phyloP scores from a whole-genome alignment of 2,329 filamentous ascomycete genomes.

The Fusarium nanum region DNA sequence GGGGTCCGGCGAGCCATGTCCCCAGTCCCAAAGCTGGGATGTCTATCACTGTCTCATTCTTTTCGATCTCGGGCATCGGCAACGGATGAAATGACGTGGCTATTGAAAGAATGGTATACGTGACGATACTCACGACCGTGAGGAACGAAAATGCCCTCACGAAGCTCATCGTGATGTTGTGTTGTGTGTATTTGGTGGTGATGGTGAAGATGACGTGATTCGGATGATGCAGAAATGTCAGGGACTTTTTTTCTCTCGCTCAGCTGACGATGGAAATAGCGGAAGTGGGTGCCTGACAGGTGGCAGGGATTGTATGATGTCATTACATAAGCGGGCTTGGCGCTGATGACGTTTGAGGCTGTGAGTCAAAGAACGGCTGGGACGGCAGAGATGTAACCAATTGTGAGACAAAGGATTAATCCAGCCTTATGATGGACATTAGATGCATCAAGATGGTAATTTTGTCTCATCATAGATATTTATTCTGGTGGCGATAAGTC shows the following conservation, averaged over 20 bases:
- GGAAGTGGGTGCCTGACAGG: slow-evolving; percentile 19
- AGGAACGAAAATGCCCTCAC: slow-evolving; percentile 28
- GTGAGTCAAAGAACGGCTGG: too few species aligned
- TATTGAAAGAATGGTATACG: slow-evolving; percentile 20
- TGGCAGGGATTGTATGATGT: slow-evolving; percentile 27
- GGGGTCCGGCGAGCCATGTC: slow-evolving; percentile 49
- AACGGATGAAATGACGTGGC: slow-evolving; percentile 14
- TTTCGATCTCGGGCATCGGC: not conserved
- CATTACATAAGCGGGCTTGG: slow-evolving; percentile 29
- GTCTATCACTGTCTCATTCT: slow-evolving; percentile 4
- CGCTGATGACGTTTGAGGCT: slow-evolving; percentile 4
- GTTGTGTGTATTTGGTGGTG: not conserved
- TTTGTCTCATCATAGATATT: too few species aligned
- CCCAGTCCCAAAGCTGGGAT: slow-evolving; percentile 51
- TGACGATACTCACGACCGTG: slow-evolving; percentile 17
- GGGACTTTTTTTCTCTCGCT: slow-evolving; percentile 4
- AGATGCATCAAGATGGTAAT: not conserved
- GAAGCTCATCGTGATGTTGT: slow-evolving; percentile 9
- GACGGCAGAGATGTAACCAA: not conserved
- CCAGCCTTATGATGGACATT: not conserved
- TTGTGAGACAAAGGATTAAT: not conserved
- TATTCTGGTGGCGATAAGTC: not conserved
- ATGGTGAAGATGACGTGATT: slow-evolving; percentile 1
- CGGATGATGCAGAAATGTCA: slow-evolving; percentile 7
- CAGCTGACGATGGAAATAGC: slow-evolving; percentile 4